Percentiles rank a stretch among this genome's conserved stretches.
Evolutionary conservation across 2,329 filamentous ascomycete genomes (phyloP).

Genomic region (Fonsecaea erecta): DNA sequence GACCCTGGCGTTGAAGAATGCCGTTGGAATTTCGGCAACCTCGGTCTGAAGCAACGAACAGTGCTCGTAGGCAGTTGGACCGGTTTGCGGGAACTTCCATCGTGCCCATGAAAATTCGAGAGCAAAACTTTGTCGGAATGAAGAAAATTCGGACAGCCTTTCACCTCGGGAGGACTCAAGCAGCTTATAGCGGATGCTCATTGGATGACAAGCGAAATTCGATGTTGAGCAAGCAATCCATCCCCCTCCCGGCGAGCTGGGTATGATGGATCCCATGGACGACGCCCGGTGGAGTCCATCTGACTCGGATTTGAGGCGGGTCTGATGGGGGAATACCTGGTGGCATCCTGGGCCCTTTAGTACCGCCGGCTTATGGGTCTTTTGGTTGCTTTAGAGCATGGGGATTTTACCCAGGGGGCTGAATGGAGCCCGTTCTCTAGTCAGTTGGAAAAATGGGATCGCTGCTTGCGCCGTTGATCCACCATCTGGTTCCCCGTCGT

Average conservation of each 20-base stretch:
- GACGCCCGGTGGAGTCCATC: not conserved
- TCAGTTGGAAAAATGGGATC: not conserved
- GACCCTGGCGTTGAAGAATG: not conserved
- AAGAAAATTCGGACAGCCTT: not conserved
- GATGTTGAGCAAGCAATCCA: not conserved
- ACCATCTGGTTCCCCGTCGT: constrained; percentile 4
- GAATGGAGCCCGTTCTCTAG: not conserved
- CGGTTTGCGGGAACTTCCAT: not conserved
- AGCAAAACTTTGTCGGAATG: not conserved
- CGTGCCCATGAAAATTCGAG: not conserved
- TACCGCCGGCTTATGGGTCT: constrained; percentile 14
- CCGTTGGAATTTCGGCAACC: not conserved
- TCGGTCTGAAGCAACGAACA: not conserved
- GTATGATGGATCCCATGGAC: not conserved
- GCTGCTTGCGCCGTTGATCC: not conserved
- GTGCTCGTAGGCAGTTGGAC: not conserved
- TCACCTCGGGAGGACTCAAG: not conserved
- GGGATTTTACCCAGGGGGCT: constrained; percentile 10
- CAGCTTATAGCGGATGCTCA: not conserved
- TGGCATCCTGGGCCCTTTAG: not conserved
- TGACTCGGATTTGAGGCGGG: not conserved
- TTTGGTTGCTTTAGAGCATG: not conserved
- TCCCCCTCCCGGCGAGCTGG: not conserved
- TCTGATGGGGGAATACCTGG: not conserved
- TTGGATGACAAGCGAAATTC: not conserved